phyloP scores from a whole-genome alignment of 73 alveolate species.

The Symbiodinium natans region DNA sequence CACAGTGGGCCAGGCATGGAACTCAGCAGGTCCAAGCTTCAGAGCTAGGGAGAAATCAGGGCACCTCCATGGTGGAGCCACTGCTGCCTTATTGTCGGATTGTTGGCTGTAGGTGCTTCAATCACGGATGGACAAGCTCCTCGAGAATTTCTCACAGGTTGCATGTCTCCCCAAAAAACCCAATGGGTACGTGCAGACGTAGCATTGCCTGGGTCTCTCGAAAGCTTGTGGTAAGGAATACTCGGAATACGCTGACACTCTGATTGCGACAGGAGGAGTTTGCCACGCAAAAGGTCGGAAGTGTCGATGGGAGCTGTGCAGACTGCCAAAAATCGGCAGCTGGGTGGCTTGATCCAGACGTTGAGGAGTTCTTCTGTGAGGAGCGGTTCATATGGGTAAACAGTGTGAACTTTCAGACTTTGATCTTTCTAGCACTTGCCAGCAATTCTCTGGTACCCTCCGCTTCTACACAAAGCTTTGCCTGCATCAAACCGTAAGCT shows the following conservation, averaged over 20 bases:
- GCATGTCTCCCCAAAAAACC: not conserved
- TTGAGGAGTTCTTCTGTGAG: conserved; percentile 90
- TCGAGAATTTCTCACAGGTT: conserved; percentile 60
- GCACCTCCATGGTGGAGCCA: not conserved
- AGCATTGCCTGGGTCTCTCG: not conserved
- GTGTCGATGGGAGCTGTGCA: conserved; percentile 53
- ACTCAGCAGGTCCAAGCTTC: not conserved
- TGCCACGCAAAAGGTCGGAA: conserved; percentile 66
- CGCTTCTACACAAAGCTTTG: too few relatives aligned
- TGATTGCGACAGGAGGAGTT: conserved; percentile 8
- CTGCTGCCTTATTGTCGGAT: not conserved
- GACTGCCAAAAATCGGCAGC: conserved; percentile 30
- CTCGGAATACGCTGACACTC: too few relatives aligned
- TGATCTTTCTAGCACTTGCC: too few relatives aligned
- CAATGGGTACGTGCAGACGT: not conserved
- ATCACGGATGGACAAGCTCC: conserved; percentile 88
- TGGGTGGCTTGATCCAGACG: conserved; percentile 88
- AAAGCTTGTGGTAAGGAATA: too few relatives aligned
- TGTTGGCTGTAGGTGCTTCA: conserved; percentile 27
- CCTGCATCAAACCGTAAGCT: too few relatives aligned
- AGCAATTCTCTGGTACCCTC: too few relatives aligned
- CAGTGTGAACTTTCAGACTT: not conserved
- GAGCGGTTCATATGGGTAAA: not conserved
- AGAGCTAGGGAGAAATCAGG: not conserved
- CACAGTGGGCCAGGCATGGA: conserved; percentile 53